A percentile compares a stretch with the other conserved stretches of the same genome.
These are phyloP conservation scores for Ceratobasidium sp. DNA, from an alignment of 1,284 basidiomycete genomes.

Conservation along the genomic window DNA sequence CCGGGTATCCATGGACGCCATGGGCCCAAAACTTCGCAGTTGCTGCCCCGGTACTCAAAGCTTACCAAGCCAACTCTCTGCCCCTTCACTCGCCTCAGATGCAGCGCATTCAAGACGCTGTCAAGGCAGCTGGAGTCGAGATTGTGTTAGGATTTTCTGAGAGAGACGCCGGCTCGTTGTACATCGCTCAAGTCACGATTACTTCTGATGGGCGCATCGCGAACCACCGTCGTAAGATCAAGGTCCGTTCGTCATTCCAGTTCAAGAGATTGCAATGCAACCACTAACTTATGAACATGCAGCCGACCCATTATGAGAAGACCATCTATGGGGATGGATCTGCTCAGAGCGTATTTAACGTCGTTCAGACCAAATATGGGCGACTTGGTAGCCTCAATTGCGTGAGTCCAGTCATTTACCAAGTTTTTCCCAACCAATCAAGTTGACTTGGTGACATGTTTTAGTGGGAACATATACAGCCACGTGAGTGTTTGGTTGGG, in stretches of 20 bases:
- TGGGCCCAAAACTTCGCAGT: slow-evolving; percentile 48
- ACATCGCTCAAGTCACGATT: slow-evolving; percentile 49
- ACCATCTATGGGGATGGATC: slow-evolving; percentile 48
- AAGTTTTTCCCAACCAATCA: no score
- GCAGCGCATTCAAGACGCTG: slow-evolving; percentile 48
- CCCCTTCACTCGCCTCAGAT: slow-evolving; percentile 49
- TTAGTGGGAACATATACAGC: slow-evolving; percentile 20
- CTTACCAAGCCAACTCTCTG: slow-evolving; percentile 48
- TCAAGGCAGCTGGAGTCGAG: slow-evolving; percentile 46
- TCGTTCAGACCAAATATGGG: slow-evolving; percentile 45
- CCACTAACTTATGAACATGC: not conserved
- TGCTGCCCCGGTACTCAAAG: slow-evolving; percentile 42
- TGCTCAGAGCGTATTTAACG: slow-evolving; percentile 14
- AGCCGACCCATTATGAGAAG: slow-evolving; percentile 42
- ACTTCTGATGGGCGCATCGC: slow-evolving; percentile 47
- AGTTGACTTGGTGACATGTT: not conserved
- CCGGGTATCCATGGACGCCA: slow-evolving; percentile 50
- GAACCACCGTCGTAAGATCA: slow-evolving; percentile 50
- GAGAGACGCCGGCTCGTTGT: slow-evolving; percentile 47
- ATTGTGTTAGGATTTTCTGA: slow-evolving; percentile 49
- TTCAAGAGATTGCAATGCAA: not conserved
- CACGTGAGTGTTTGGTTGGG: not conserved
- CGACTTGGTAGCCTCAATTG: slow-evolving; percentile 48
- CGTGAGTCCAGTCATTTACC: not conserved
- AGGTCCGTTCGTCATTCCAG: slow-evolving; percentile 39